These are phyloP conservation scores for Sphagnum contortum DNA, from an alignment of 225 moss, liverwort and hornwort genomes.

Conservation along the genomic window DNA sequence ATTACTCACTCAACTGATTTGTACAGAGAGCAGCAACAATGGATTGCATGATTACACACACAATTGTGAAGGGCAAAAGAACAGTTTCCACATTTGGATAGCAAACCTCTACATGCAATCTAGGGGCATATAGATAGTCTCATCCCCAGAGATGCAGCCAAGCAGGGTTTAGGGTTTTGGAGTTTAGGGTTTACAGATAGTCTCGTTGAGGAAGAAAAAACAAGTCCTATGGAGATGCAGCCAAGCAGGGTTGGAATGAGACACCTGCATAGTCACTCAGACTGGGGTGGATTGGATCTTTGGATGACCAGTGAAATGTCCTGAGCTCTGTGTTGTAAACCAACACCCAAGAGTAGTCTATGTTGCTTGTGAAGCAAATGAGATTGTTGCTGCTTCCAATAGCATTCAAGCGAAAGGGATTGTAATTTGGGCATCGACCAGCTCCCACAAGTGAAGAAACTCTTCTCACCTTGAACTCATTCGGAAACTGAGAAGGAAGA, in stretches of 20 bases:
- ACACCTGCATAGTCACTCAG: constrained; percentile 15
- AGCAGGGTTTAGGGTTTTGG: too few relatives aligned
- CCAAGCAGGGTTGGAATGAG: constrained; percentile 29
- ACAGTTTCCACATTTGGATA: too few relatives aligned
- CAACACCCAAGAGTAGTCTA: constrained; percentile 35
- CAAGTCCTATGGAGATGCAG: constrained; percentile 18
- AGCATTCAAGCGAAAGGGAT: constrained; percentile 23
- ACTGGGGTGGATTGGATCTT: constrained; percentile 9
- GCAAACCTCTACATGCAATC: too few relatives aligned
- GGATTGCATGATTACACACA: too few relatives aligned
- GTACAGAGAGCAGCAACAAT: too few relatives aligned
- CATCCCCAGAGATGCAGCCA: too few relatives aligned
- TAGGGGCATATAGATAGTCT: too few relatives aligned
- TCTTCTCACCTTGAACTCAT: constrained; percentile 31
- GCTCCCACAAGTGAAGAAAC: constrained; percentile 7
- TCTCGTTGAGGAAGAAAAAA: too few relatives aligned
- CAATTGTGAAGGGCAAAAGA: too few relatives aligned
- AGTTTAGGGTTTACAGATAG: too few relatives aligned
- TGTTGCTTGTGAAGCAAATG: constrained; percentile 37
- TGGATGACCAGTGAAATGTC: constrained; percentile 21
- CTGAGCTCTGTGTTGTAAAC: constrained; percentile 20
- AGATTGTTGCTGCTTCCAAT: constrained; percentile 30
- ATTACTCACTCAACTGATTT: too few relatives aligned
- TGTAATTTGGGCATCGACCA: constrained; percentile 31
- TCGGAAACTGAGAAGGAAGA: constrained; percentile 24